phyloP scores from a whole-genome alignment of 208 protist species.

The Leptomonas pyrrhocoris region DNA sequence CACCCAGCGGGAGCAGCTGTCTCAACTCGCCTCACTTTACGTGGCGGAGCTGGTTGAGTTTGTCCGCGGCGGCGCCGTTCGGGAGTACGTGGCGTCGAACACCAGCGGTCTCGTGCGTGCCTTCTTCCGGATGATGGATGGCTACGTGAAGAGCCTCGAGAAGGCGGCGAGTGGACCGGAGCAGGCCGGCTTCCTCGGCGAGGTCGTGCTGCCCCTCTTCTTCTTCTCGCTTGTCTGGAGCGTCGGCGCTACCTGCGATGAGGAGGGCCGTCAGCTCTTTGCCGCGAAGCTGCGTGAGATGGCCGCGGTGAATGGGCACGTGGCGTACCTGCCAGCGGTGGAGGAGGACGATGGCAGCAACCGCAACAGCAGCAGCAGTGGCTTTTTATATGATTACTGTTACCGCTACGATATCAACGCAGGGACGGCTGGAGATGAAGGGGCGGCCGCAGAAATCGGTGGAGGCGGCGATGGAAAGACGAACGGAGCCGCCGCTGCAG shows the following conservation, averaged over 20 bases:
- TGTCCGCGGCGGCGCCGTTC: constrained; percentile 70
- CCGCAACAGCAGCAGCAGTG: constrained; percentile 23
- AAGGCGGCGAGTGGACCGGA: constrained; percentile 39
- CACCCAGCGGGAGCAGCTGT: constrained; percentile 63
- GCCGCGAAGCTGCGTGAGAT: constrained; percentile 78
- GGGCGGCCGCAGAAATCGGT: constrained; percentile 34
- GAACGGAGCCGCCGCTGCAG: constrained; percentile 7
- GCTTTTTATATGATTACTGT: constrained; percentile 94
- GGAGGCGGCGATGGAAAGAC: constrained; percentile 40
- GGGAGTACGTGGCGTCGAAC: constrained; percentile 94
- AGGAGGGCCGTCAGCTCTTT: constrained; percentile 89
- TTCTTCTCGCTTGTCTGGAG: constrained; percentile 97
- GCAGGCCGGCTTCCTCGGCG: constrained; percentile 50
- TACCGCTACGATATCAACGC: constrained; percentile 57
- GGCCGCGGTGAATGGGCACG: constrained; percentile 53
- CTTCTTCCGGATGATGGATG: constrained; percentile 94
- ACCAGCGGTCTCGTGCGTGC: constrained; percentile 92
- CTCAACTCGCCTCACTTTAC: constrained; percentile 76
- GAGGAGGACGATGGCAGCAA: background rate
- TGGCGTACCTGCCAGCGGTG: constrained; percentile 37
- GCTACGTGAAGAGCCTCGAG: constrained; percentile 82
- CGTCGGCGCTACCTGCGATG: constrained; percentile 94
- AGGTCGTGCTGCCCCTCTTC: constrained; percentile 89
- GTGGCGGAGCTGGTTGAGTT: constrained; percentile 83
- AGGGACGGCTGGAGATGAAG: constrained; percentile 1